Conservation (phyloP, 208 protist species). For the Trypanosomatidae sp. region DNA sequence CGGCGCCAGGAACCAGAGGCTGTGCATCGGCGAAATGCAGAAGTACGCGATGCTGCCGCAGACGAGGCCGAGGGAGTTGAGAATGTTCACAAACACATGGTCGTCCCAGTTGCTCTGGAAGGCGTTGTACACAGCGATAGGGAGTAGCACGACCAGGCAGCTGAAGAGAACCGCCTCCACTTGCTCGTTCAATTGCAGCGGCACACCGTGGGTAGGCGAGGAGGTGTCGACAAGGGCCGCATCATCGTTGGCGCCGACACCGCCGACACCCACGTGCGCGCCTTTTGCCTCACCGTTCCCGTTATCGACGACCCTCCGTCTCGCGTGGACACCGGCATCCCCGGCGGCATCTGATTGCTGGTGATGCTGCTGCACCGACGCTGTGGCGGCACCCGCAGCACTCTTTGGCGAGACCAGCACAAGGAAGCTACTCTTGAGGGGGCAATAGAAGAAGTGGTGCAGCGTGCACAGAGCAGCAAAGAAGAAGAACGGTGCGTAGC, state of each 20-base stretch:
- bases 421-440: slow-evolving; percentile 80
- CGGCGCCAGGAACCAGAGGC: slow-evolving; percentile 75
- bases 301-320: slow-evolving; percentile 4
- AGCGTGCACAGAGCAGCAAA: slow-evolving; percentile 52
- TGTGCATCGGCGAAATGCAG: slow-evolving; percentile 44
- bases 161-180: slow-evolving; percentile 72
- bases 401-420: slow-evolving; percentile 10
- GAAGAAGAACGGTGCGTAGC: slow-evolving; percentile 70
- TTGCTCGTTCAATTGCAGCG: slow-evolving; percentile 62
- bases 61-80: slow-evolving; percentile 70
- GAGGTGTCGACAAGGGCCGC: slow-evolving; percentile 14
- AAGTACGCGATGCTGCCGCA: slow-evolving; percentile 62
- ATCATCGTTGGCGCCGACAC: slow-evolving; percentile 16
- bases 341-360: slow-evolving; percentile 2
- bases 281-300: neutral
- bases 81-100: slow-evolving; percentile 41
- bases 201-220: slow-evolving; percentile 8
- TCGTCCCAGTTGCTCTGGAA: slow-evolving; percentile 75
- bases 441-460: slow-evolving; percentile 75
- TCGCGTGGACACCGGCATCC: slow-evolving; percentile 7
- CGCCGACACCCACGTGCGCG: neutral
- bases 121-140: slow-evolving; percentile 59
- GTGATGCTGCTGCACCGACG: neutral
- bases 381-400: neutral
- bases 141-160: slow-evolving; percentile 57